These are phyloP conservation scores for Xylaria cubensis DNA, from an alignment of 495 filamentous ascomycete species.

Conservation along the genomic window DNA sequence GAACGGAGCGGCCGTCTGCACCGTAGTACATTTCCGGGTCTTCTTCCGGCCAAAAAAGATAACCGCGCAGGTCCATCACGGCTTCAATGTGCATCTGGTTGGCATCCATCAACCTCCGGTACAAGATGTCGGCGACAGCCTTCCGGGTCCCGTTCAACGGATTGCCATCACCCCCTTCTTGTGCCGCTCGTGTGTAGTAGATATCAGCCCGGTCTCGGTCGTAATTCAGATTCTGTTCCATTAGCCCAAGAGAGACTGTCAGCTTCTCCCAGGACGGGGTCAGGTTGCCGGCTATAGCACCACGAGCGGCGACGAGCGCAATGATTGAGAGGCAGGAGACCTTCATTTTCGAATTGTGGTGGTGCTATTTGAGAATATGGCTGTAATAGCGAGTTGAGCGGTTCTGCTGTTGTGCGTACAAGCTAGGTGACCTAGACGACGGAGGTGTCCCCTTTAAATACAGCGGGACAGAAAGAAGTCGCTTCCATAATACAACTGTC, in stretches of 20 bases:
- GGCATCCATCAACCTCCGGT: background rate
- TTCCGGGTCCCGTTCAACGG: background rate
- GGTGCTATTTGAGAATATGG: background rate
- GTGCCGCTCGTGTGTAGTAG: background rate
- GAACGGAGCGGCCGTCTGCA: background rate
- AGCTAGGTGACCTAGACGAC: background rate
- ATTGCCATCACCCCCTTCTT: background rate
- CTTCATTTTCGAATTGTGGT: background rate
- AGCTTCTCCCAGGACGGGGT: background rate
- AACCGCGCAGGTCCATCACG: background rate
- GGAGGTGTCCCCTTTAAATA: background rate
- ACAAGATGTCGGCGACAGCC: background rate
- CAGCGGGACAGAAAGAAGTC: background rate
- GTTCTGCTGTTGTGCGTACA: background rate
- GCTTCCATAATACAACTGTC: background rate
- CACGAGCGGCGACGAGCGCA: background rate
- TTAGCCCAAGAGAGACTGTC: background rate
- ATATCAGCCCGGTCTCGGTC: background rate
- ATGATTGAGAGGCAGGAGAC: background rate
- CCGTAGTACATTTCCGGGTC: constrained; percentile 1
- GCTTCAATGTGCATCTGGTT: constrained; percentile 1
- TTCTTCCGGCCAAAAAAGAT: background rate
- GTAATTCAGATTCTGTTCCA: background rate
- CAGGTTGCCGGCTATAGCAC: background rate
- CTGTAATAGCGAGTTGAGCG: background rate